A percentile compares a stretch with the other conserved stretches of the same genome.
Conservation (phyloP, 805 yeast species). For the Sporopachydermia quercuum region DNA sequence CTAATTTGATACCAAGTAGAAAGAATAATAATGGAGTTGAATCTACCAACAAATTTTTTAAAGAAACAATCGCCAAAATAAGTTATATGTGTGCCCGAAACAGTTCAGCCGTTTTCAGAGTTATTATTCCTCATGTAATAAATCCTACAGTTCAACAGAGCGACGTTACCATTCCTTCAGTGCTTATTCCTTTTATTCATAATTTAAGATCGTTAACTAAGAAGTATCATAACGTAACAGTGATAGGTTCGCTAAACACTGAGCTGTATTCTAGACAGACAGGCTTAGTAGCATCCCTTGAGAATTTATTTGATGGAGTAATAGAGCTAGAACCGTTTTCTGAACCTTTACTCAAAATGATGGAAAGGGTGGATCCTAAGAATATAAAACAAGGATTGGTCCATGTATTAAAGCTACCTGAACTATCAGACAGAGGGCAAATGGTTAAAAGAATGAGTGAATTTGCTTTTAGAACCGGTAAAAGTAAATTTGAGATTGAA, state of each 20-base stretch:
- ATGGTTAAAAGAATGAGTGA: conserved; percentile 68
- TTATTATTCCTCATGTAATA: conserved; percentile 62
- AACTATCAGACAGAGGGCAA: conserved; percentile 58
- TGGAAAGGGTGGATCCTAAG: conserved; percentile 60
- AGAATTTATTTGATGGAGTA: conserved; percentile 49
- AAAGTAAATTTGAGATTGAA: conserved; percentile 71
- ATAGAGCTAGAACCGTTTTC: conserved; percentile 71
- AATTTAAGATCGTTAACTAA: conserved; percentile 39
- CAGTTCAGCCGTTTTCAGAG: conserved; percentile 36
- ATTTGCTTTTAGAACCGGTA: conserved; percentile 74
- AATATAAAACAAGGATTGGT: conserved; percentile 79
- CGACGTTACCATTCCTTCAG: conserved; percentile 26
- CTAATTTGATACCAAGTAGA: too few species aligned
- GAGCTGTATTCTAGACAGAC: conserved; percentile 48
- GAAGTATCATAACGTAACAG: conserved; percentile 28
- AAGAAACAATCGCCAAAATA: not conserved
- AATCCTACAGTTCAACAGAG: conserved; percentile 66
- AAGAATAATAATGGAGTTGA: not conserved
- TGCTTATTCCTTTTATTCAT: conserved; percentile 46
- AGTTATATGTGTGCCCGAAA: conserved; percentile 12
- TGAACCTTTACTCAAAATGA: conserved; percentile 33
- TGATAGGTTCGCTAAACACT: conserved; percentile 42
- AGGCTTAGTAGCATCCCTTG: conserved; percentile 34
- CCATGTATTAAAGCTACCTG: conserved; percentile 59
- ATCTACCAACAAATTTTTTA: not conserved